Percentiles rank a stretch among this genome's conserved stretches.
Conservation (phyloP, 1,284 basidiomycete genomes). For the Trametes pubescens region DNA sequence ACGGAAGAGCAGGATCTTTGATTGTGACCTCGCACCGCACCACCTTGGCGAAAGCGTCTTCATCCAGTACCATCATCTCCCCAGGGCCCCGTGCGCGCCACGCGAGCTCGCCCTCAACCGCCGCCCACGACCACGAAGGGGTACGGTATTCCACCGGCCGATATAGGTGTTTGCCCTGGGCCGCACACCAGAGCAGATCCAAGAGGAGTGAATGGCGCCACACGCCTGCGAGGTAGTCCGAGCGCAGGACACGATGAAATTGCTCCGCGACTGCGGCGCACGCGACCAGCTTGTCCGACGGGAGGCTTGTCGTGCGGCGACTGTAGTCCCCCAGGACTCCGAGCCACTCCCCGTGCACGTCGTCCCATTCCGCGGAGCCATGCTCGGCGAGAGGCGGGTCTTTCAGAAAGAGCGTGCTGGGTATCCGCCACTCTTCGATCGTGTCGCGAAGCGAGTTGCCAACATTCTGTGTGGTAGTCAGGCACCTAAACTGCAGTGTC, state of each 20-base stretch:
- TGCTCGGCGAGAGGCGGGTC: not conserved
- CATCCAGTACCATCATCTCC: not conserved
- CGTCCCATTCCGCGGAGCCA: conserved; percentile 1
- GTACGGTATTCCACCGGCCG: conserved; percentile 8
- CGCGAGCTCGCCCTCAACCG: not conserved
- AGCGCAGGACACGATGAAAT: conserved; percentile 21
- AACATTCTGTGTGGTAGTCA: conserved; percentile 18
- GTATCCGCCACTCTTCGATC: conserved; percentile 7
- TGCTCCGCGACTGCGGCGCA: conserved; percentile 27
- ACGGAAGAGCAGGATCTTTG: not conserved
- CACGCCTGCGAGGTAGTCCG: conserved; percentile 30
- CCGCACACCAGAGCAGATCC: conserved; percentile 28
- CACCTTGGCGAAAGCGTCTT: not conserved
- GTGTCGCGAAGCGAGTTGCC: conserved; percentile 21
- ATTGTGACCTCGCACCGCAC: not conserved
- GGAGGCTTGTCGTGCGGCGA: conserved; percentile 16
- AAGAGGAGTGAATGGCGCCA: conserved; percentile 22
- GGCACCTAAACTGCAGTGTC: conserved; percentile 29
- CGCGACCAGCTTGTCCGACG: conserved; percentile 29
- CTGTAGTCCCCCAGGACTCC: conserved; percentile 26
- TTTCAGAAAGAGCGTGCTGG: conserved; percentile 17
- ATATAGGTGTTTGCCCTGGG: not conserved
- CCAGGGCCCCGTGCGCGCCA: not conserved
- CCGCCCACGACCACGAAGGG: conserved; percentile 31
- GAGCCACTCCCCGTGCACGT: conserved; percentile 14